Conservation (phyloP, 2,329 filamentous ascomycete species). For the Eurotiales sp. region DNA sequence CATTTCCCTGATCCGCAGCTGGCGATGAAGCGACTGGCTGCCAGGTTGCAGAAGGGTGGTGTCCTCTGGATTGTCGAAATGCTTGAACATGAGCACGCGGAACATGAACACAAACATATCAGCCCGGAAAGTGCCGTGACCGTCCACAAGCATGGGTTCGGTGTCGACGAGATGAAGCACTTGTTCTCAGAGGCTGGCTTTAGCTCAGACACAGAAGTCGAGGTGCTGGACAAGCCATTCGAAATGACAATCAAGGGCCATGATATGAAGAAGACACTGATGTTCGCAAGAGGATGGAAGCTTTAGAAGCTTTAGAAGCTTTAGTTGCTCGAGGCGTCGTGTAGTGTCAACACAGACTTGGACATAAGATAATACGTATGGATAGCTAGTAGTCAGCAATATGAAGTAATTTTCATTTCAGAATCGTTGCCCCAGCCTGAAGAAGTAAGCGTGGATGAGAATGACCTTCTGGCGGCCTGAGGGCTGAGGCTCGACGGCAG, state of each 20-base stretch:
- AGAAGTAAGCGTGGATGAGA: not conserved
- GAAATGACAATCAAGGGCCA: conserved; percentile 36
- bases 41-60: conserved; percentile 63
- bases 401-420: too few species aligned
- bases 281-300: conserved; percentile 30
- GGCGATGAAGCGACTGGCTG: conserved; percentile 56
- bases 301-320: too few species aligned
- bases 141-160: conserved; percentile 65
- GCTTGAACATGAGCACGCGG: conserved; percentile 47
- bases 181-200: conserved; percentile 64
- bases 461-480: too few species aligned
- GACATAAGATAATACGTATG: too few species aligned
- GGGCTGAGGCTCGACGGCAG: not conserved
- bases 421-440: too few species aligned
- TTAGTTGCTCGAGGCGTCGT: too few species aligned
- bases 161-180: conserved; percentile 52
- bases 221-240: conserved; percentile 51
- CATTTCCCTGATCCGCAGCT: conserved; percentile 64
- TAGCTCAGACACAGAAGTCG: conserved; percentile 54
- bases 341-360: not conserved
- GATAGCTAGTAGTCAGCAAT: too few species aligned
- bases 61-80: conserved; percentile 67
- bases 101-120: conserved; percentile 17
- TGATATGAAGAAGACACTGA: conserved; percentile 24
- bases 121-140: conserved; percentile 45